These are phyloP conservation scores for Pulveroboletus ravenelii DNA, from an alignment of 768 basidiomycete genomes.

Conservation along the genomic window DNA sequence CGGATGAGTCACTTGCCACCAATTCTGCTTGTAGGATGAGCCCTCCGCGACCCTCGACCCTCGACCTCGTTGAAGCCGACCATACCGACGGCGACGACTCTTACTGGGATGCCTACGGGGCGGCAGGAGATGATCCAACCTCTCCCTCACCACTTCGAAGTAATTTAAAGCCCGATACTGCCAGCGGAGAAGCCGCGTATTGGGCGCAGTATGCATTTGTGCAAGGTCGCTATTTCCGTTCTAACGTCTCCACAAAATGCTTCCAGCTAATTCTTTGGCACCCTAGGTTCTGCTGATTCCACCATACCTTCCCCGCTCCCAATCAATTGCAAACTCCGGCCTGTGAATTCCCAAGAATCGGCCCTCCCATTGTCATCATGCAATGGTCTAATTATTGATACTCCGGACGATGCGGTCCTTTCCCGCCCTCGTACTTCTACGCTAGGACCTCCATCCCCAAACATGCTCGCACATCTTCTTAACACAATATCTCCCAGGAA, in stretches of 20 bases:
- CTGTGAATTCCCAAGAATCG: constrained; percentile 2
- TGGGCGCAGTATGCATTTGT: constrained; percentile 71
- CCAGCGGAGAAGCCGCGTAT: constrained; percentile 54
- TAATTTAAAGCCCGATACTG: constrained; percentile 8
- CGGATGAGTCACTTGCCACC: constrained; percentile 25
- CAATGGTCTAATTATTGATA: constrained; percentile 7
- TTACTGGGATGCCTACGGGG: constrained; percentile 68
- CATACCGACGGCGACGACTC: constrained; percentile 41
- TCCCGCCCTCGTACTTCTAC: constrained; percentile 6
- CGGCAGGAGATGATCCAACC: constrained; percentile 28
- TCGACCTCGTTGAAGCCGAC: constrained; percentile 8
- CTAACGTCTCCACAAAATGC: constrained; percentile 10
- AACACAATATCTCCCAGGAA: constrained; percentile 22
- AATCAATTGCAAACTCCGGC: constrained; percentile 25
- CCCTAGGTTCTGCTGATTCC: constrained; percentile 65
- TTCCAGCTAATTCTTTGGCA: constrained; percentile 2
- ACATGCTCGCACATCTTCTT: constrained; percentile 24
- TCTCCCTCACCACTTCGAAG: constrained; percentile 14
- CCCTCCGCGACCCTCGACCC: neutral
- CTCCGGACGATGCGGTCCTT: constrained; percentile 17
- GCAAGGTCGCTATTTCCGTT: constrained; percentile 46
- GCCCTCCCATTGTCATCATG: constrained; percentile 4
- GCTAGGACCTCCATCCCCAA: constrained; percentile 25
- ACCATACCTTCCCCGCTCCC: constrained; percentile 53
- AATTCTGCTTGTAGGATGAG: constrained; percentile 17